These are phyloP conservation scores for Pseudopyrenochaeta lycopersici DNA, from an alignment of 2,329 filamentous ascomycete genomes.

Conservation along the genomic window DNA sequence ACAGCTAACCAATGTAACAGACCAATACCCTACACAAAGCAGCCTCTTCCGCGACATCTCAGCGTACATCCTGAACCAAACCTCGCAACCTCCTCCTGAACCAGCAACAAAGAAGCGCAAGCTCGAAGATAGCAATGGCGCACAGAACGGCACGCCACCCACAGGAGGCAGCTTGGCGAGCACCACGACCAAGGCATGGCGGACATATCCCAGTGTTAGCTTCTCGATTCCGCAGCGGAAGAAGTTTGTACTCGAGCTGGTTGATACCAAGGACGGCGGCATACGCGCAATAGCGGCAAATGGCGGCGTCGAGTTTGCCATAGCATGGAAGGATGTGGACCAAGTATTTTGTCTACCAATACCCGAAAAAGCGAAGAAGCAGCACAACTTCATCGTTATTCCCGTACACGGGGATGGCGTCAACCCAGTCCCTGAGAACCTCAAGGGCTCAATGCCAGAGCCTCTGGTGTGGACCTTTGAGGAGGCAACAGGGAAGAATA, in stretches of 20 bases:
- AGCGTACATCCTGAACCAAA: slow-evolving; percentile 41
- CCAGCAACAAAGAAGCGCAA: slow-evolving; percentile 52
- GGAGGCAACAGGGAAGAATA: slow-evolving; percentile 59
- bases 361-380: slow-evolving; percentile 70
- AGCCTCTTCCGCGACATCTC: slow-evolving; percentile 50
- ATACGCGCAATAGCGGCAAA: slow-evolving; percentile 61
- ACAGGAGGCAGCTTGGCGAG: slow-evolving; percentile 30
- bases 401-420: slow-evolving; percentile 62
- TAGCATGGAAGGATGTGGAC: slow-evolving; percentile 62
- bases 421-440: slow-evolving; percentile 52
- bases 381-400: slow-evolving; percentile 70
- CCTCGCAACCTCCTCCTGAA: slow-evolving; percentile 30
- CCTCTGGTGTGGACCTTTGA: slow-evolving; percentile 69
- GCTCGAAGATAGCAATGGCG: slow-evolving; percentile 38
- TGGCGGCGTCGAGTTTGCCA: slow-evolving; percentile 63
- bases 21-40: slow-evolving; percentile 43
- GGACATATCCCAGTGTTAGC: slow-evolving; percentile 59
- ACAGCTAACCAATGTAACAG: slow-evolving; percentile 17
- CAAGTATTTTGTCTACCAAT: slow-evolving; percentile 69
- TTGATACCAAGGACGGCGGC: slow-evolving; percentile 53
- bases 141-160: slow-evolving; percentile 24
- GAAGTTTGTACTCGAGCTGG: slow-evolving; percentile 69
- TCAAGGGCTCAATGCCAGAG: slow-evolving; percentile 54
- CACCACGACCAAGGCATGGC: slow-evolving; percentile 36
- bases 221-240: slow-evolving; percentile 71